Evolutionary conservation across 164 flowering plant species (phyloP), one percentile per base, ranked within the genome.

Genomic region (Chimonanthus salicifolius): DNA sequence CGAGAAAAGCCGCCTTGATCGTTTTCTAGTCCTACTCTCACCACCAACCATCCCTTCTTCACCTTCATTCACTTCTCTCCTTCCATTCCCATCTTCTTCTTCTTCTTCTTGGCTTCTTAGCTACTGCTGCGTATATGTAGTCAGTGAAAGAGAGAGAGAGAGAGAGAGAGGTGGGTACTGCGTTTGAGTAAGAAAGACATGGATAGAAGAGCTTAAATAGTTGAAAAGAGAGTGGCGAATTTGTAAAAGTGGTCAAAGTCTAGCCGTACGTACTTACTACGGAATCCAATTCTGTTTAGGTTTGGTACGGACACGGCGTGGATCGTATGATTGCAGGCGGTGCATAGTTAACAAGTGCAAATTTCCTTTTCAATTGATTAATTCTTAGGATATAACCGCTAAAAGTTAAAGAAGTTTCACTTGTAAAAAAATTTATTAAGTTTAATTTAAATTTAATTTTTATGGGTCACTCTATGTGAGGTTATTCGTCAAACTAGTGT

Each of bases 1-100:
- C 80, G 86, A 51, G 9, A 43, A 13, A 47, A 72, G 67, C 15
- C 82, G 78, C 60, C n/a, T 3, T 77, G 81, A 8, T 79, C 87
- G 7, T 63, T 68, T 45, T 80, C 85, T 46, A 80, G 71, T 9
- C 89, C 86, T 0, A 84, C 89, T 62, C 68, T 72, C 43, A 83
- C 85, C 1, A 84, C 84, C 33, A 84, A 44, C 77, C 84, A 83
- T 7, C 89, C 87, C 74, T 84, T 84, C 79, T 81, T 84, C 73
- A 80, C 80, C 78, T 83, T 79, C 80, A 75, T 76, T 72, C 77
- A 74, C 83, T 82, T 72, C 20, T 80, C 77, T 6, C 69, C 60
- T 9, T 54, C 16, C 60, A 54, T 54, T 5, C 4, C 16, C 60
- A 13, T 50, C 69, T 8, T 67, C 69, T 73, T 58, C 72, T 45